phyloP scores from a whole-genome alignment of 257 asterid genomes.

The Solanum phureja region DNA sequence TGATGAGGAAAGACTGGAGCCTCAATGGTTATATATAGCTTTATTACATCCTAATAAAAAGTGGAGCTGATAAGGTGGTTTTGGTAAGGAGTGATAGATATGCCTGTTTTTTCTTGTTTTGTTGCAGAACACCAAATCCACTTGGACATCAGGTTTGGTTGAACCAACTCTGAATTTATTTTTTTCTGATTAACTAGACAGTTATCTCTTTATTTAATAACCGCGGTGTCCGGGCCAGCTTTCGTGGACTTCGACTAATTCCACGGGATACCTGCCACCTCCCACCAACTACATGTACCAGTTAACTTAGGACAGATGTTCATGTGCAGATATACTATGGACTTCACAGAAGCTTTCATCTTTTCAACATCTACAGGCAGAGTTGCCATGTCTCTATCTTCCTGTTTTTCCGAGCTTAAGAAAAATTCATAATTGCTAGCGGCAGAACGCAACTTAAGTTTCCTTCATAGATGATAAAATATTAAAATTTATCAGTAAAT shows the following conservation, averaged over 20 bases:
- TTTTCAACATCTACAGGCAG: neutral
- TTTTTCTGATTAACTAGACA: neutral
- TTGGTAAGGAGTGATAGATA: constrained; percentile 9
- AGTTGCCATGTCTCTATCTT: neutral
- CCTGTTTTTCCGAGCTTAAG: neutral
- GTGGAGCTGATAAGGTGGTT: constrained; percentile 53
- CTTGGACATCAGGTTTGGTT: neutral
- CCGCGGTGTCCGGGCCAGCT: neutral
- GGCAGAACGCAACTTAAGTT: neutral
- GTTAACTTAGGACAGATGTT: neutral
- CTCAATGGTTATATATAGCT: constrained; percentile 19
- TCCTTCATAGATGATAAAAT: neutral
- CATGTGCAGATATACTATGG: neutral
- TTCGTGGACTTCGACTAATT: neutral
- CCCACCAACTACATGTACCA: neutral
- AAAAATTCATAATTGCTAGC: neutral
- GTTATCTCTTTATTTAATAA: neutral
- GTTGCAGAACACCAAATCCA: neutral
- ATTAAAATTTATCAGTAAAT: neutral
- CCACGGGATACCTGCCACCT: neutral
- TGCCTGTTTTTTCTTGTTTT: neutral
- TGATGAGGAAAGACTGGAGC: constrained; percentile 18
- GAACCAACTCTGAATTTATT: neutral
- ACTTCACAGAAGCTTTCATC: neutral
- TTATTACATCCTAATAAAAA: neutral